phyloP scores from a whole-genome alignment of 768 basidiomycete genomes.

The Leucosporidium creatinivorum region DNA sequence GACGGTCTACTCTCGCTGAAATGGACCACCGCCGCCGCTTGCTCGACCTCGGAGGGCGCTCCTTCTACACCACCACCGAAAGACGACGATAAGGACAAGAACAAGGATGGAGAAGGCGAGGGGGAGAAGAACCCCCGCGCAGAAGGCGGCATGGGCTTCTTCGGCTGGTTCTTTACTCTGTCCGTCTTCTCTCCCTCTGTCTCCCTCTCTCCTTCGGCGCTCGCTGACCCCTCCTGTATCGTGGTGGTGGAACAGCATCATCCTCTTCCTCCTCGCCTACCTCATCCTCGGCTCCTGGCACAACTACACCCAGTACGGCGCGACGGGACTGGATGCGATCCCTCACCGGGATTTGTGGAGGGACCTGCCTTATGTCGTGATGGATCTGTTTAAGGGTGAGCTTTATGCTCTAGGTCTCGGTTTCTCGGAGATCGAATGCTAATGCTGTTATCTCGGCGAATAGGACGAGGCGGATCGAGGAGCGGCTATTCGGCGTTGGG shows the following conservation, averaged over 20 bases:
- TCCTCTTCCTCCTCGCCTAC: constrained; percentile 63
- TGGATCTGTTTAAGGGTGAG: constrained; percentile 1
- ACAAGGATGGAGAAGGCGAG: constrained; percentile 10
- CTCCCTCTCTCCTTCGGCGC: no score
- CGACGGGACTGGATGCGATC: constrained; percentile 58
- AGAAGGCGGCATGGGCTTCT: constrained; percentile 48
- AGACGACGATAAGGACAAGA: constrained; percentile 33
- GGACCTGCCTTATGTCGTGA: neutral
- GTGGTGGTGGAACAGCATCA: no score
- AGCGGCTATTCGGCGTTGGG: constrained; percentile 1
- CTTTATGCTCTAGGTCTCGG: neutral
- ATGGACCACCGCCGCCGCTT: constrained; percentile 60
- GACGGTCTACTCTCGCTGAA: constrained; percentile 51
- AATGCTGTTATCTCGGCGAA: neutral
- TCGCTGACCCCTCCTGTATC: no score
- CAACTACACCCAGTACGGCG: constrained; percentile 81
- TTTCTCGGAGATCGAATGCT: neutral
- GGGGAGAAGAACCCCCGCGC: constrained; percentile 38
- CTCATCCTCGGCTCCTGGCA: constrained; percentile 74
- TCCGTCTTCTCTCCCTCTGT: constrained; percentile 43
- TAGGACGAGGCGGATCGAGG: neutral
- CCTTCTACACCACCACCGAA: constrained; percentile 30
- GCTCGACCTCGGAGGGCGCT: constrained; percentile 44
- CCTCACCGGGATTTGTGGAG: constrained; percentile 2
- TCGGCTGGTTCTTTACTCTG: constrained; percentile 87